Conservation (phyloP, 495 filamentous ascomycete species). For the Darksidea phi region DNA sequence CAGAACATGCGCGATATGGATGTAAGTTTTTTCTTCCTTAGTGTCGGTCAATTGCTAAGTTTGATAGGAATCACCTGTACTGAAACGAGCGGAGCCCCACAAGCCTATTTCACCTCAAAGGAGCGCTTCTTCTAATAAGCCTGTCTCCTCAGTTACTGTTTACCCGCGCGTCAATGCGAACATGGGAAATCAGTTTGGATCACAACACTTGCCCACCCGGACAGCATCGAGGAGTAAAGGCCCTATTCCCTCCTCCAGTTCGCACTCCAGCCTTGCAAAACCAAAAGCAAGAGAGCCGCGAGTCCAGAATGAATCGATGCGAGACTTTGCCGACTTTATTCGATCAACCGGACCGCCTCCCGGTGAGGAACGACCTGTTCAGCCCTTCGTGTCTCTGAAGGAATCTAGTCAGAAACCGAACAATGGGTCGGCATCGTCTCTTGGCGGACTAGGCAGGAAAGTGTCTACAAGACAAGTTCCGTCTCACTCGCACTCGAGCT, state of each 20-base stretch:
- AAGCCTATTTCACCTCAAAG: constrained; percentile 3
- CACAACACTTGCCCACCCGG: constrained; percentile 18
- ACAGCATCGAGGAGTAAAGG: constrained; percentile 8
- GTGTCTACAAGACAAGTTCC: constrained; percentile 15
- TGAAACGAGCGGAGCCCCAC: constrained; percentile 18
- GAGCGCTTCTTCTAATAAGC: neutral
- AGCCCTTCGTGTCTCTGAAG: constrained; percentile 31
- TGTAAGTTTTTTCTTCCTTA: constrained; percentile 51
- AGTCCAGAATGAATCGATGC: constrained; percentile 60
- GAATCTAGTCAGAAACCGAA: constrained; percentile 1
- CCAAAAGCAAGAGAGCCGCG: constrained; percentile 63
- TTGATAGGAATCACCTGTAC: constrained; percentile 13
- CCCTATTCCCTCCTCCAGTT: neutral
- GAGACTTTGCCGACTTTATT: constrained; percentile 83
- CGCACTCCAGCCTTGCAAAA: constrained; percentile 9
- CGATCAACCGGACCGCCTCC: constrained; percentile 71
- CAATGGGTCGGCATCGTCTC: constrained; percentile 7
- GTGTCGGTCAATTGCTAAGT: neutral
- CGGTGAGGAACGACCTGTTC: constrained; percentile 34
- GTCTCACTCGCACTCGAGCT: constrained; percentile 8
- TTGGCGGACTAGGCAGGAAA: constrained; percentile 30
- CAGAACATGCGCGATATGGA: constrained; percentile 84
- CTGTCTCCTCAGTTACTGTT: constrained; percentile 23
- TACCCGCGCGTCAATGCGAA: constrained; percentile 32
- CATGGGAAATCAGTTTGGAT: constrained; percentile 21